Conservation (phyloP, 257 asterid species). For the Linaria vulgaris region DNA sequence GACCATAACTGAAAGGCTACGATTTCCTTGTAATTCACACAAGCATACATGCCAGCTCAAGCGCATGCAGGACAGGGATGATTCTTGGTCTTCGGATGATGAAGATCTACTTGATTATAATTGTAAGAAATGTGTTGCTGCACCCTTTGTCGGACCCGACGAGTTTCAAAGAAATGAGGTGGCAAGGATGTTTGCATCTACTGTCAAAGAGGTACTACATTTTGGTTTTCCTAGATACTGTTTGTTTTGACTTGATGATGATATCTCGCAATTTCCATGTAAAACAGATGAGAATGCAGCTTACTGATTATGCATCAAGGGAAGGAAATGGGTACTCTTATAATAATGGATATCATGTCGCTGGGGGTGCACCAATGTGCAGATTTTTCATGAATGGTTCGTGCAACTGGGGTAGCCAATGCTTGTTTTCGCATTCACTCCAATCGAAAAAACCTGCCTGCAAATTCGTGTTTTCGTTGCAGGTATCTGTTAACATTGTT, state of each 20-base stretch:
- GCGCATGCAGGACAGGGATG: constrained; percentile 34
- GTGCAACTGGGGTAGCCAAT: constrained; percentile 80
- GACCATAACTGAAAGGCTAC: constrained; percentile 45
- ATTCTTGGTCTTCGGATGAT: constrained; percentile 36
- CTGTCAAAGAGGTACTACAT: constrained; percentile 70
- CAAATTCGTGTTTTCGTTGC: constrained; percentile 82
- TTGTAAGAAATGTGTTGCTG: constrained; percentile 46
- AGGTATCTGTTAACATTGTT: constrained; percentile 48
- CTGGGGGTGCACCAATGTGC: constrained; percentile 52
- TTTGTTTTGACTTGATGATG: constrained; percentile 30
- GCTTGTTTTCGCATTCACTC: constrained; percentile 76
- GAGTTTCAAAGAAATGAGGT: constrained; percentile 50
- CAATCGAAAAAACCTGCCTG: constrained; percentile 59
- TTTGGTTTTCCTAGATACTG: constrained; percentile 23
- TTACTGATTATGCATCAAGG: constrained; percentile 38
- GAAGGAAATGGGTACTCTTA: constrained; percentile 26
- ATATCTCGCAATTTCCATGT: constrained; percentile 27
- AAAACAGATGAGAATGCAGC: constrained; percentile 73
- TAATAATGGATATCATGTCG: constrained; percentile 24
- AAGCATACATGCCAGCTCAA: constrained; percentile 53
- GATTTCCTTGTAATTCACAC: constrained; percentile 46
- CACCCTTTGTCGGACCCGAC: constrained; percentile 65
- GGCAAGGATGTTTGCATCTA: constrained; percentile 57
- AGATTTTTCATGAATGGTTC: constrained; percentile 59
- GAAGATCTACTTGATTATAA: constrained; percentile 44